Conservation (phyloP, 139 green algal species). For the Chlamydomonas asymmetrica region DNA sequence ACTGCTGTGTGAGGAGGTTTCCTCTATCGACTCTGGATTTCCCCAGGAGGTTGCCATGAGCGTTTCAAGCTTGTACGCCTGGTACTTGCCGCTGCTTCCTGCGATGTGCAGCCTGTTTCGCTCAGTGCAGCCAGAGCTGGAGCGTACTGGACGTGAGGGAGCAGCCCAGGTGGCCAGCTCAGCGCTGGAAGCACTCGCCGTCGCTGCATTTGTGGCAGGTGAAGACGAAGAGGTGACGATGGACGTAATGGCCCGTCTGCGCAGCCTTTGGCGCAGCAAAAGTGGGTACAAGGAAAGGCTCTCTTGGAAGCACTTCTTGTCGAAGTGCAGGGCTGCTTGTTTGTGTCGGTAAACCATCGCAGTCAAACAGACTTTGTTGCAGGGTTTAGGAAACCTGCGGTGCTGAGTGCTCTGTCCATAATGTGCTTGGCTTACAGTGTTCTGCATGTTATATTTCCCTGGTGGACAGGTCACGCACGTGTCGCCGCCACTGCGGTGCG, state of each 20-base stretch:
- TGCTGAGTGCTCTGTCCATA: too few relatives aligned
- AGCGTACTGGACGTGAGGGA: conserved; percentile 38
- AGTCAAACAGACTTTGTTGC: too few relatives aligned
- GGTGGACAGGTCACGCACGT: conserved; percentile 6
- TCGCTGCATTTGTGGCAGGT: conserved; percentile 57
- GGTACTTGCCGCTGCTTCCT: neutral
- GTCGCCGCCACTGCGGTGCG: conserved; percentile 49
- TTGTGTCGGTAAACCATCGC: too few relatives aligned
- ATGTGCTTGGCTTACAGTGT: neutral
- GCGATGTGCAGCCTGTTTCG: conserved; percentile 41
- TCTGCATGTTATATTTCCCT: neutral
- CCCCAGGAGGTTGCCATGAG: neutral
- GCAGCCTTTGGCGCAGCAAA: neutral
- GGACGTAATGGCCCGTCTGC: conserved; percentile 49
- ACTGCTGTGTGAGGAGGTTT: too few relatives aligned
- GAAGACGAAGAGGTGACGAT: conserved; percentile 50
- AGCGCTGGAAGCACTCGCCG: conserved; percentile 52
- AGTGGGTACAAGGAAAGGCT: too few relatives aligned
- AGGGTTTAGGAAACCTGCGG: neutral
- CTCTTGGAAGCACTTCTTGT: too few relatives aligned
- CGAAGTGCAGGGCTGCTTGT: too few relatives aligned
- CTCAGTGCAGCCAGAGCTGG: conserved; percentile 45
- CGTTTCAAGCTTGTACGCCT: neutral
- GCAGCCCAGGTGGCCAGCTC: conserved; percentile 17
- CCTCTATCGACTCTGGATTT: neutral